phyloP scores from a whole-genome alignment of 345 rosid genomes.

The Heritiera fomes region DNA sequence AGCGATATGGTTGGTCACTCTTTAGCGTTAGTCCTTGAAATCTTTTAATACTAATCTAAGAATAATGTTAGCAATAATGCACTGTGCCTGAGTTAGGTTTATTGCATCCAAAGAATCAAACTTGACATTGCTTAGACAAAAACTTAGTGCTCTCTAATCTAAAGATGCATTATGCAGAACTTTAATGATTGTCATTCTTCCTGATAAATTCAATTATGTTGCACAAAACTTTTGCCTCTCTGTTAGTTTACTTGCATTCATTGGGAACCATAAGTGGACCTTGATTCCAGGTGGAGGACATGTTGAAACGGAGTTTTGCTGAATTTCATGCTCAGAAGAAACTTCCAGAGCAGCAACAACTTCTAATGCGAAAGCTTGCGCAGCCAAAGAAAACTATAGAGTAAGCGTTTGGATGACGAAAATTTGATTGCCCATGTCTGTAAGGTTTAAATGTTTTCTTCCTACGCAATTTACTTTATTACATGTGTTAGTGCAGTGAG shows the following conservation, averaged over 20 bases:
- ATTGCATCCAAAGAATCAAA: neutral
- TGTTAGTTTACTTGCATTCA: conserved; percentile 14
- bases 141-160: neutral
- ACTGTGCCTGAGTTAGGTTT: neutral
- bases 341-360: conserved; percentile 82
- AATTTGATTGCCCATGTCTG: conserved; percentile 22
- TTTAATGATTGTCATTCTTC: neutral
- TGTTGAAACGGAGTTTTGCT: conserved; percentile 98
- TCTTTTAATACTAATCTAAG: neutral
- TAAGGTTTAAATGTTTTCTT: neutral
- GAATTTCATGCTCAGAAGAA: conserved; percentile 94
- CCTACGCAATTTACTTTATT: neutral
- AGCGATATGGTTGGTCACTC: neutral
- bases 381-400: conserved; percentile 70
- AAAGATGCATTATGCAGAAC: neutral
- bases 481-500: neutral
- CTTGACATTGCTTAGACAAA: neutral
- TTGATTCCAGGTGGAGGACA: conserved; percentile 83
- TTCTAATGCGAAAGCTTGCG: conserved; percentile 74
- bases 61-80: neutral
- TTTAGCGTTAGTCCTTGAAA: neutral
- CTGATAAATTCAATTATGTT: neutral
- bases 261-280: conserved; percentile 22
- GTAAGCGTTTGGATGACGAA: conserved; percentile 45
- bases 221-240: neutral